These are phyloP conservation scores for Populus hybrid DNA, from an alignment of 441 rosid species.

Conservation along the genomic window DNA sequence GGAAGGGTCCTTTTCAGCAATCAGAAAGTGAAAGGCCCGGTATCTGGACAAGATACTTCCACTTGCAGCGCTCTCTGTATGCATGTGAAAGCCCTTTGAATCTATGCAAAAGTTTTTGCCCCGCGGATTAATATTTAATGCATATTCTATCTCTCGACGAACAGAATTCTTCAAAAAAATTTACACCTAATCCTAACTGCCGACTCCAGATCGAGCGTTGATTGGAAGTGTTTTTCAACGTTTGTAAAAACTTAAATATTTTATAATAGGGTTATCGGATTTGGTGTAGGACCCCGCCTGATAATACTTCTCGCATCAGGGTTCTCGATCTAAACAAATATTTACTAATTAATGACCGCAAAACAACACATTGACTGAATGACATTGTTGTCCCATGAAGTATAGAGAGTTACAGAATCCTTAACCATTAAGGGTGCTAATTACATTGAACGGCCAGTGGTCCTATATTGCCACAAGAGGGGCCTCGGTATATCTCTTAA, in stretches of 20 bases:
- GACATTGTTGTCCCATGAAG: not conserved
- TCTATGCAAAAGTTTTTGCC: not conserved
- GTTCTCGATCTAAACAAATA: not conserved
- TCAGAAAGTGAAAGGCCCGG: not conserved
- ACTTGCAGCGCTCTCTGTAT: not conserved
- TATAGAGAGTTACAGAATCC: not conserved
- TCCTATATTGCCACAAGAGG: not conserved
- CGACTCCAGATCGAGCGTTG: not conserved
- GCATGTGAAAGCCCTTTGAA: not conserved
- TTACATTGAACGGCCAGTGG: not conserved
- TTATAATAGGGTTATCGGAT: not conserved
- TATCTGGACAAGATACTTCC: not conserved
- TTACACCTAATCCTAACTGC: not conserved
- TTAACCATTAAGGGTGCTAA: not conserved
- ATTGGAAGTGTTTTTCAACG: not conserved
- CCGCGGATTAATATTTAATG: not conserved
- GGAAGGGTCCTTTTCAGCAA: not conserved
- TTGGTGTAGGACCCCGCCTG: not conserved
- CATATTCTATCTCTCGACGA: not conserved
- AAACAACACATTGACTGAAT: not conserved
- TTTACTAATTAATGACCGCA: not conserved
- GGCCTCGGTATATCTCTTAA: not conserved
- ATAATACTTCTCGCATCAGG: not conserved
- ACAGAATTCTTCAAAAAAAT: no score
- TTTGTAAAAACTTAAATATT: not conserved